A percentile compares a stretch with the other conserved stretches of the same genome.
phyloP scores from a whole-genome alignment of 495 filamentous ascomycete genomes.

The Staphylotrichum tortipilum region DNA sequence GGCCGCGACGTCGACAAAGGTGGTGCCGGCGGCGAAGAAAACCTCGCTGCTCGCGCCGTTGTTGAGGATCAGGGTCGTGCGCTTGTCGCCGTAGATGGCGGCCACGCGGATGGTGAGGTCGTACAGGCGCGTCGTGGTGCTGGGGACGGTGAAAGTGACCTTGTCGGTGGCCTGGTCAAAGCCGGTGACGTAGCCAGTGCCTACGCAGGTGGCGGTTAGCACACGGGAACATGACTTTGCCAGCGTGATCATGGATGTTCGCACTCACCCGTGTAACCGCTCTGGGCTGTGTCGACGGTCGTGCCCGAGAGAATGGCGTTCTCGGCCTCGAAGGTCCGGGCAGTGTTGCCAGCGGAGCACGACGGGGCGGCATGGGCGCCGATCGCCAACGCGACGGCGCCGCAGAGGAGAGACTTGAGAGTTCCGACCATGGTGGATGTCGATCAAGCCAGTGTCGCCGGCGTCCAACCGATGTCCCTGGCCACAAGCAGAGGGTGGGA shows the following conservation, averaged over 20 bases:
- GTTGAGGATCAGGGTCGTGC: constrained; percentile 34
- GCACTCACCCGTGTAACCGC: constrained; percentile 23
- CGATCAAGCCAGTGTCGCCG: neutral
- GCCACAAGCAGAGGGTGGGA: neutral
- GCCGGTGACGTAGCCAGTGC: constrained; percentile 36
- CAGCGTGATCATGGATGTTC: neutral
- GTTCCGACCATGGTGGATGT: neutral
- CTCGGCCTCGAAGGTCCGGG: constrained; percentile 31
- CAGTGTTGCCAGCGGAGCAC: neutral
- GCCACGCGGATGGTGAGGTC: constrained; percentile 33
- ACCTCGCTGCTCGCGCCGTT: constrained; percentile 33
- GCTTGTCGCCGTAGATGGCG: constrained; percentile 37
- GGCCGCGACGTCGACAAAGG: constrained; percentile 24
- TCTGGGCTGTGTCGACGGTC: constrained; percentile 22
- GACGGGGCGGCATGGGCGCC: neutral
- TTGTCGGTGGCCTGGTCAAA: constrained; percentile 33
- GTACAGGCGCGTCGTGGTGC: constrained; percentile 25
- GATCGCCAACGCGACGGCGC: neutral
- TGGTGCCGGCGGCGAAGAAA: constrained; percentile 20
- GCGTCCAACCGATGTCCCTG: neutral
- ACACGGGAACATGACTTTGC: too few relatives aligned
- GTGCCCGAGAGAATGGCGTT: constrained; percentile 29
- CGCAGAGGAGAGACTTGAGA: constrained; percentile 1
- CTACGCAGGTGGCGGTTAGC: constrained; percentile 1
- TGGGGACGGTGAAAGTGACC: constrained; percentile 31